These are phyloP conservation scores for Candida sp. DNA, from an alignment of 1,139 yeast species.

Conservation along the genomic window DNA sequence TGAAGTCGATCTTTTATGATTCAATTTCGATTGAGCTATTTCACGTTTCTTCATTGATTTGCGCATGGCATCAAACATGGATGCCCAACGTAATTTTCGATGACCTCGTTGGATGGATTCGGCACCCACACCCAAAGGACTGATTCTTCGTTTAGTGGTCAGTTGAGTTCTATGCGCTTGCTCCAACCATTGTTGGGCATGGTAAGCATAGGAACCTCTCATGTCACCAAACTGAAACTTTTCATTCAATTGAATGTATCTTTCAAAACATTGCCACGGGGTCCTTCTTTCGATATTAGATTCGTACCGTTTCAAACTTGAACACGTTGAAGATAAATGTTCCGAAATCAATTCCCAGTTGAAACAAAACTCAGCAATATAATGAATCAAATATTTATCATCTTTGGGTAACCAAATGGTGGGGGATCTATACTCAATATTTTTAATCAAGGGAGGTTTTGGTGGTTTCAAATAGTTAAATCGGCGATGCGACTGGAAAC, in stretches of 20 bases:
- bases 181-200: slow-evolving; percentile 90
- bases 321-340: slow-evolving; percentile 56
- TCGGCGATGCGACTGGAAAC: slow-evolving; percentile 56
- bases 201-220: slow-evolving; percentile 81
- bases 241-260: slow-evolving; percentile 91
- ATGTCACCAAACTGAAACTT: slow-evolving; percentile 81
- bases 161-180: slow-evolving; percentile 88
- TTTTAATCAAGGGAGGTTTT: slow-evolving; percentile 77
- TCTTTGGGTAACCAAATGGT: slow-evolving; percentile 97
- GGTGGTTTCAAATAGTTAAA: slow-evolving; percentile 75
- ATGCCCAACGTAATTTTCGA: slow-evolving; percentile 82
- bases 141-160: slow-evolving; percentile 80
- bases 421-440: slow-evolving; percentile 79
- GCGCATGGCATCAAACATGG: slow-evolving; percentile 94
- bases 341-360: slow-evolving; percentile 94
- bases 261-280: slow-evolving; percentile 98
- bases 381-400: slow-evolving; percentile 73
- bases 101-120: slow-evolving; percentile 95
- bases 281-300: slow-evolving; percentile 93
- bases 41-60: slow-evolving; percentile 90
- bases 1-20: slow-evolving; percentile 23
- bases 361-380: slow-evolving; percentile 83
- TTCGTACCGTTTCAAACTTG: slow-evolving; percentile 58
- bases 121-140: slow-evolving; percentile 87
- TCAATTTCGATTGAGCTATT: slow-evolving; percentile 33